A percentile compares a stretch with the other conserved stretches of the same genome.
Evolutionary conservation across 352 stramenopile species (phyloP).

Genomic region (Globisporangium alternatum): DNA sequence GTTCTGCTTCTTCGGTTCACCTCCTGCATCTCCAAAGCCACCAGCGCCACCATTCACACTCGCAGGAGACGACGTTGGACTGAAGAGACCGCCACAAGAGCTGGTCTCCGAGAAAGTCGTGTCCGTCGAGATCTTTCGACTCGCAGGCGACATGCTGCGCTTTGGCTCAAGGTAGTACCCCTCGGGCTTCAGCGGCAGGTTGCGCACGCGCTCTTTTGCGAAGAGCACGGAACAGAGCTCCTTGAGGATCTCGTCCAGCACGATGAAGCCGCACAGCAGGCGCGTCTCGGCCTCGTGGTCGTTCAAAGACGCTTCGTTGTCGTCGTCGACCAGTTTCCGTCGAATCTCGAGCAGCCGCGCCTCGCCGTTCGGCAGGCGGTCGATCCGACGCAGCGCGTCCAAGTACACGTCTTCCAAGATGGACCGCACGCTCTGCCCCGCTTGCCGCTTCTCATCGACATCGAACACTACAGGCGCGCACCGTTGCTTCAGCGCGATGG

Average conservation of each 20-base stretch:
- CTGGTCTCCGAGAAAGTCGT: constrained; percentile 44
- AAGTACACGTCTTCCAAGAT: constrained; percentile 82
- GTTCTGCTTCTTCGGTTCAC: constrained; percentile 21
- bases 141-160: constrained; percentile 28
- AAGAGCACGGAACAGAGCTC: constrained; percentile 83
- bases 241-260: constrained; percentile 85
- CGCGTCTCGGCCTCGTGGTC: constrained; percentile 65
- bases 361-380: constrained; percentile 50
- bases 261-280: constrained; percentile 68
- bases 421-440: constrained; percentile 53
- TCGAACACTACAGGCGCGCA: constrained; percentile 59
- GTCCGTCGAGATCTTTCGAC: constrained; percentile 23
- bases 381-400: constrained; percentile 61
- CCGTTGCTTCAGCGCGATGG: constrained; percentile 60
- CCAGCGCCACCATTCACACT: constrained; percentile 8
- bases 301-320: constrained; percentile 59
- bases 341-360: constrained; percentile 47
- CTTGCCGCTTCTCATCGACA: constrained; percentile 32
- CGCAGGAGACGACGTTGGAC: constrained; percentile 9
- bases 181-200: constrained; percentile 74
- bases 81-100: constrained; percentile 19
- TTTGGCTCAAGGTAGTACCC: constrained; percentile 82
- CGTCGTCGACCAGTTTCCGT: constrained; percentile 60
- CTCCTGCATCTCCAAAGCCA: constrained; percentile 1
- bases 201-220: constrained; percentile 66